Base-by-base conservation (phyloP, 1,284 basidiomycete genomes). In the Lentinula novae-zelandiae region DNA sequence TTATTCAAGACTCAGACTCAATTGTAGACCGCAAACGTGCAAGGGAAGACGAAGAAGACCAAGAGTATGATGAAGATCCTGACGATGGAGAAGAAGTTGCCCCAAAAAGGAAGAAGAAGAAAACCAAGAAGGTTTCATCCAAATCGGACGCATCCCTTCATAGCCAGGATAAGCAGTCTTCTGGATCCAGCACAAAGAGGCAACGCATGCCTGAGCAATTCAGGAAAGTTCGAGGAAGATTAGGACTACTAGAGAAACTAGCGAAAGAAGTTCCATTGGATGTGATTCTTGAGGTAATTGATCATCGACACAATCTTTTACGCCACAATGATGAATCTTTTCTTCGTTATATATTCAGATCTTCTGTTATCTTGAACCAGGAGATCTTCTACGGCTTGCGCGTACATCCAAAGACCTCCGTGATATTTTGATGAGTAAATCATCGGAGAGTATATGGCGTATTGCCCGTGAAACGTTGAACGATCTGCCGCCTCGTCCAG, bases 401-500 rank as follows among this genome's bases (percentile, higher is more conserved):
- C 64, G 70, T 38, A 70, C 68, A 2, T 64, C 64, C 4, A 69
- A 70, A 62, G 62, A 59, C 12, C 60, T 73, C 13, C 67, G 68
- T 12, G 56, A 22, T 27, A 60, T 68, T 13, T 53, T 72, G 5
- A 71, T 71, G 69, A 69, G 57, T 39, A 67, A 66, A 27, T 63
- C 67, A 2, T 64, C 70, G 3, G 50, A 57, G 1, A 58, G 59
- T 6, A 59, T 71, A 38, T 74, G 72, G 72, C 69, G 67, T 59
- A 53, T 60, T 22, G 60, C 67, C 22, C 63, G 65, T 27, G 39
- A 53, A 12, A 68, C 68, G 57, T 55, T 67, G 17, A 33, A 64
- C 8, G 66, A 63, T 8, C 55, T 75, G 8, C 73, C 73, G 17
- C 66, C 67, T 9, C 71, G 69, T 54, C 73, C 73, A 2, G 55